Conservation (phyloP, 306 rosid genomes). For the Malus domestica region ASM211411v1 NC_041802.1:10001001-10001500, state of each 20-base stretch:
- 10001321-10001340: background rate
- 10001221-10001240: background rate
- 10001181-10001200: too few species aligned
- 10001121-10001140: too few species aligned
- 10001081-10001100: background rate
- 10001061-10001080: background rate
- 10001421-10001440: constrained; percentile 69
- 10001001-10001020: background rate
- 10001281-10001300: background rate
- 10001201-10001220: too few species aligned
- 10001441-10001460: constrained; percentile 62
- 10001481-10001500: background rate
- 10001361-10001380: background rate
- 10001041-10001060: background rate
- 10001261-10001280: background rate
- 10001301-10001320: background rate
- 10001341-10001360: background rate
- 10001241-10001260: background rate
- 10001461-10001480: constrained; percentile 88
- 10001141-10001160: too few species aligned
- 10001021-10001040: background rate
- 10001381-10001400: background rate
- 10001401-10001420: constrained; percentile 44
- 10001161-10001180: too few species aligned
- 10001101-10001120: too few species aligned